Conservation (phyloP, 2,329 filamentous ascomycete genomes). For the Helotiales sp. region DNA sequence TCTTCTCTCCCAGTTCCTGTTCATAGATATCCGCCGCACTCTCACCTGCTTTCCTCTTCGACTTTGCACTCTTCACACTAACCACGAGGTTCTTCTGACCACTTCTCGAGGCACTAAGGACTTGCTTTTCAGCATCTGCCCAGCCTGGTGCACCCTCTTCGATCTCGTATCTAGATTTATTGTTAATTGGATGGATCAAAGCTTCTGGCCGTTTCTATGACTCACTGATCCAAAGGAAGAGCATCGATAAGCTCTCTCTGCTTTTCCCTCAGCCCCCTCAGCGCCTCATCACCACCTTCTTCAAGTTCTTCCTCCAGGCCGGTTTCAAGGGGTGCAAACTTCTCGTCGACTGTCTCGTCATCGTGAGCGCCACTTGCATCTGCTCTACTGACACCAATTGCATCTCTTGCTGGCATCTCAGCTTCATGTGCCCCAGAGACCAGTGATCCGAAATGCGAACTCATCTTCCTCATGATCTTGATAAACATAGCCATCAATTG, state of each 20-base stretch:
- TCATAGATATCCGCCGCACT: conserved; percentile 64
- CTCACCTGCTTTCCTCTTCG: conserved; percentile 69
- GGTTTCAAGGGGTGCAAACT: conserved; percentile 69
- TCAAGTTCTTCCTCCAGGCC: conserved; percentile 79
- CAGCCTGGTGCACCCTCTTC: conserved; percentile 62
- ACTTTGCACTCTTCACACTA: conserved; percentile 76
- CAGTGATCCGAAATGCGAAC: conserved; percentile 72
- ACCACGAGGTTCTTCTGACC: conserved; percentile 65
- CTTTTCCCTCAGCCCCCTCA: conserved; percentile 71
- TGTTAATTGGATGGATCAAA: not conserved
- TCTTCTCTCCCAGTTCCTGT: conserved; percentile 54
- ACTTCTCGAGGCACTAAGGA: conserved; percentile 56
- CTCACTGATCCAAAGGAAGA: conserved; percentile 82
- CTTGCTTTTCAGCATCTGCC: conserved; percentile 74
- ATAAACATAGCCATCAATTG: conserved; percentile 97
- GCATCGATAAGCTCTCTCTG: conserved; percentile 89
- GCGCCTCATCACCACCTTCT: conserved; percentile 76
- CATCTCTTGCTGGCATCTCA: conserved; percentile 59
- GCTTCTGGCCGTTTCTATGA: conserved; percentile 15
- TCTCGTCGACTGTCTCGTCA: conserved; percentile 64
- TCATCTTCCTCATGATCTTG: conserved; percentile 89
- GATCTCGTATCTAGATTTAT: conserved; percentile 57
- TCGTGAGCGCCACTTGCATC: conserved; percentile 66
- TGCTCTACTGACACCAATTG: conserved; percentile 57
- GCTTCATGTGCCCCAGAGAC: conserved; percentile 73